Evolutionary conservation across 208 protist species (phyloP).

Genomic region (Herpetomonas tarakana): DNA sequence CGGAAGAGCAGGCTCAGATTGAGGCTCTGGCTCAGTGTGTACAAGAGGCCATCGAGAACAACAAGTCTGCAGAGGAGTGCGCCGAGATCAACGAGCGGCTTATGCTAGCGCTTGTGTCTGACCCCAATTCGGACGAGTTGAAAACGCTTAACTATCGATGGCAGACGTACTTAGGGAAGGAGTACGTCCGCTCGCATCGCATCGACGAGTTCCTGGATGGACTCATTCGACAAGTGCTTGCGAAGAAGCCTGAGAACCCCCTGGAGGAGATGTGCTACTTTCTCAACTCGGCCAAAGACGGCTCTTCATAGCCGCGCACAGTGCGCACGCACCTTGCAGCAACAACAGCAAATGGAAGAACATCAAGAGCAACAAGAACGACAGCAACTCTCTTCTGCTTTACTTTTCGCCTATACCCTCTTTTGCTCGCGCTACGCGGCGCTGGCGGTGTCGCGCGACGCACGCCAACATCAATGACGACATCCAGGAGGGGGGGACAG

Average conservation of each 20-base stretch:
- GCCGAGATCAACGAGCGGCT: conserved; percentile 11
- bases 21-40: conserved; percentile 16
- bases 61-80: neutral
- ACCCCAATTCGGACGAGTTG: conserved; percentile 20
- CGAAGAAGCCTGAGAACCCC: conserved; percentile 43
- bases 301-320: neutral
- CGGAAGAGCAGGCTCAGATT: no score
- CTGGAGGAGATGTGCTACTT: conserved; percentile 44
- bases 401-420: no score
- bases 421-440: no score
- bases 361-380: no score
- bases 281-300: conserved; percentile 22
- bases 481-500: no score
- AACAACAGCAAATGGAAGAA: no score
- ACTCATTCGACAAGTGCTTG: conserved; percentile 34
- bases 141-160: conserved; percentile 54
- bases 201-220: conserved; percentile 51
- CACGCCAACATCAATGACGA: no score
- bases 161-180: conserved; percentile 47
- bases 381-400: no score
- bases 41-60: conserved; percentile 24
- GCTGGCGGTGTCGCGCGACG: no score
- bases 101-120: conserved; percentile 1
- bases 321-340: no score
- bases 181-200: conserved; percentile 41